phyloP scores from a whole-genome alignment of 2,329 filamentous ascomycete species.

The Colletotrichum camelliae region DNA sequence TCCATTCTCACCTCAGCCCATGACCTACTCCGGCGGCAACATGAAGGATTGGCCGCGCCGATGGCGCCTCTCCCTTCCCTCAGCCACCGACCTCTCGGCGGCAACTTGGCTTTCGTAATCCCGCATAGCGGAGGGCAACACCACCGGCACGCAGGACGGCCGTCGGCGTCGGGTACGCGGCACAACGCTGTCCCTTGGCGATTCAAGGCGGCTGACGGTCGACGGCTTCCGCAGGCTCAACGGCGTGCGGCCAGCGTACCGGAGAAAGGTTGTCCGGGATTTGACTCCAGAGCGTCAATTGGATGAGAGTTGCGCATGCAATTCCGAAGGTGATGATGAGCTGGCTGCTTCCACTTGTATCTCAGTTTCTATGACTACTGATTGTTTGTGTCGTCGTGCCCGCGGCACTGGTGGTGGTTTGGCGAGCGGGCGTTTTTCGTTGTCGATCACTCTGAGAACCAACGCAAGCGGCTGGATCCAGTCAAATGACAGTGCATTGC shows the following conservation, averaged over 20 bases:
- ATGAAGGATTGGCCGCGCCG: not conserved
- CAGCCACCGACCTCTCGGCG: not conserved
- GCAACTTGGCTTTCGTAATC: not conserved
- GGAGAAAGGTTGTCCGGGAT: not conserved
- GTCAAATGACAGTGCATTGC: not conserved
- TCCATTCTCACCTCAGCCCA: not conserved
- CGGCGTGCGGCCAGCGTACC: not conserved
- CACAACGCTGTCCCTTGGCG: not conserved
- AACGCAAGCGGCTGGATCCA: not conserved
- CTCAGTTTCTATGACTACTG: not conserved
- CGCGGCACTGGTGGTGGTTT: not conserved
- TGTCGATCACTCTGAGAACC: not conserved
- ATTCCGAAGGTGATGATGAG: not conserved
- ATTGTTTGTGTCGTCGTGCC: not conserved
- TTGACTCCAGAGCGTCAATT: not conserved
- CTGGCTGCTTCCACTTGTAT: not conserved
- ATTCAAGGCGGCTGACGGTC: not conserved
- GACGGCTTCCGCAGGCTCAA: not conserved
- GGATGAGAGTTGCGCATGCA: not conserved
- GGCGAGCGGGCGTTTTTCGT: not conserved
- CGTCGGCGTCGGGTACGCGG: constrained; percentile 6
- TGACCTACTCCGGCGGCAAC: not conserved
- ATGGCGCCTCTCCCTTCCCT: not conserved
- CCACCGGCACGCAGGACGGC: not conserved
- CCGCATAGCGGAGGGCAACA: not conserved